These are phyloP conservation scores for Blastocystis sp. DNA, from an alignment of 352 stramenopile species.

Conservation along the genomic window DNA sequence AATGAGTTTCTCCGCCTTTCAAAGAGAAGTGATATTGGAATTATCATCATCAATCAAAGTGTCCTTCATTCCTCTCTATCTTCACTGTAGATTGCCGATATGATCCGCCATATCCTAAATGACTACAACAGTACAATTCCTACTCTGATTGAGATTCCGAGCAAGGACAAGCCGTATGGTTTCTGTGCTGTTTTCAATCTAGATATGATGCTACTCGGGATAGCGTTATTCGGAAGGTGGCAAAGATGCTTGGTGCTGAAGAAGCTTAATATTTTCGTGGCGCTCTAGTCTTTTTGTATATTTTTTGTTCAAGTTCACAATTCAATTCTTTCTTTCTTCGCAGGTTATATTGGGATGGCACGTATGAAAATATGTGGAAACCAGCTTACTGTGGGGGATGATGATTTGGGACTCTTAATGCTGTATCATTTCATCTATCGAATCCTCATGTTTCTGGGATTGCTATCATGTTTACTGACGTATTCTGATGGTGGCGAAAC, in stretches of 20 bases:
- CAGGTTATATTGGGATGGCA: neutral
- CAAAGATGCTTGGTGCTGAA: slow-evolving; percentile 52
- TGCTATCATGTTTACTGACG: neutral
- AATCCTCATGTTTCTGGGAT: neutral
- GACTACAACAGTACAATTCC: slow-evolving; percentile 44
- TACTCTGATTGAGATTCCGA: slow-evolving; percentile 62
- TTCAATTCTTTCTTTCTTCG: neutral
- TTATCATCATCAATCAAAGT: slow-evolving; percentile 62
- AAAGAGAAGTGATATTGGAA: slow-evolving; percentile 59
- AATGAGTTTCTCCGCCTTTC: slow-evolving; percentile 3
- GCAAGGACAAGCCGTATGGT: slow-evolving; percentile 57
- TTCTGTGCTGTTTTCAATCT: neutral
- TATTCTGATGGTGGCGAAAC: neutral
- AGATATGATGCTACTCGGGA: slow-evolving; percentile 54
- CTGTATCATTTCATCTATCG: neutral
- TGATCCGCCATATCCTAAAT: slow-evolving; percentile 59
- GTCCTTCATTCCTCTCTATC: neutral
- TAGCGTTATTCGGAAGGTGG: slow-evolving; percentile 46
- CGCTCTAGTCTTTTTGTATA: neutral
- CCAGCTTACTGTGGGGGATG: neutral
- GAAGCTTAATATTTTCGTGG: slow-evolving; percentile 29
- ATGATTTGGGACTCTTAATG: slow-evolving; percentile 30
- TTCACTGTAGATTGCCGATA: slow-evolving; percentile 45
- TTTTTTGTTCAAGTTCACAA: neutral
- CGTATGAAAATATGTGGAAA: neutral